A percentile compares a stretch with the other conserved stretches of the same genome.
Evolutionary conservation across 495 filamentous ascomycete genomes (phyloP).

Genomic region (Darksidea phi): DNA sequence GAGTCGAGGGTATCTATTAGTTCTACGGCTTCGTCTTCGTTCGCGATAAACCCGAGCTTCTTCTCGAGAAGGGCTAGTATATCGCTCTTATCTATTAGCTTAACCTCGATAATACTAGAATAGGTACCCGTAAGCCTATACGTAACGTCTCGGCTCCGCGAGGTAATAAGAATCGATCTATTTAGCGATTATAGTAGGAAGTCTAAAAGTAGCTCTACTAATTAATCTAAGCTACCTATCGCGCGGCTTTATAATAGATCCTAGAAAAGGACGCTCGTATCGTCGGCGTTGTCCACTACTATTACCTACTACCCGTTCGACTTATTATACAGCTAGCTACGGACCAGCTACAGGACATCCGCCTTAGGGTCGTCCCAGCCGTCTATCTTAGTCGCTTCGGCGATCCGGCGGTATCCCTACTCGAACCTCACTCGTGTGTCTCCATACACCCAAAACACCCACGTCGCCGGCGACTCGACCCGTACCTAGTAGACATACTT

Average conservation of each 20-base stretch:
- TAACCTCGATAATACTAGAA: conserved; percentile 44
- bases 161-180: conserved; percentile 22
- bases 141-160: background rate
- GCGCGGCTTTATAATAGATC: too few species aligned
- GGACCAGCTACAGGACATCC: conserved; percentile 16
- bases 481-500: conserved; percentile 48
- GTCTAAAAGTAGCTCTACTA: too few species aligned
- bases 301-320: conserved; percentile 23
- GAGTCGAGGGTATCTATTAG: background rate
- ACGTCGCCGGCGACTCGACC: conserved; percentile 29
- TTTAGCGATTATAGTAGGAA: conserved; percentile 7
- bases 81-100: conserved; percentile 39
- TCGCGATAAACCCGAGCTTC: conserved; percentile 38
- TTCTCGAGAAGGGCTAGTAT: conserved; percentile 45
- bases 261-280: too few species aligned
- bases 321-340: conserved; percentile 27
- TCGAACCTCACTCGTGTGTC: conserved; percentile 37
- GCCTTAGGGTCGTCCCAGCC: background rate
- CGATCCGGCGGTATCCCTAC: conserved; percentile 33
- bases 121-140: conserved; percentile 39
- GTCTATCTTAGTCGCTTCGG: conserved; percentile 29
- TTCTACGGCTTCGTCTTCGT: conserved; percentile 8
- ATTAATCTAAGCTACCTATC: too few species aligned
- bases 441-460: conserved; percentile 39
- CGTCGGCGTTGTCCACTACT: conserved; percentile 28